phyloP scores from a whole-genome alignment of 352 stramenopile species.

The Pythium monospermum region DNA sequence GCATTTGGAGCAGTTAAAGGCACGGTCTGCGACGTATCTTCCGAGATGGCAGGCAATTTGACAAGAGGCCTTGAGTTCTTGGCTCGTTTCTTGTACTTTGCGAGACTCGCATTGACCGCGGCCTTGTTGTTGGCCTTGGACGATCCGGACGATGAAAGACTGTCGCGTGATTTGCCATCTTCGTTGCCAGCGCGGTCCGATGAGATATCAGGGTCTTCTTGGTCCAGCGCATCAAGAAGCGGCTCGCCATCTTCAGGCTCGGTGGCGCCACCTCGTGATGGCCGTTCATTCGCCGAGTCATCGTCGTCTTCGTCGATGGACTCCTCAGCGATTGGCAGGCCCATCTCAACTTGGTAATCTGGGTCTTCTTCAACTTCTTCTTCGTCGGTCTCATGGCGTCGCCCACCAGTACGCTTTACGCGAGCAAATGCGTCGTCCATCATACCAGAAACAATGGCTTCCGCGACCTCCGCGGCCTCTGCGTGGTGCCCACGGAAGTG shows the following conservation, averaged over 20 bases:
- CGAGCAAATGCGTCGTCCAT: too few relatives aligned
- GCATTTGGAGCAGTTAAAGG: conserved; percentile 70
- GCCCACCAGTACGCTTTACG: too few relatives aligned
- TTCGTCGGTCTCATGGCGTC: too few relatives aligned
- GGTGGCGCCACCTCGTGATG: conserved; percentile 11
- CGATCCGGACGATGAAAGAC: conserved; percentile 10
- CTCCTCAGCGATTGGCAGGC: conserved; percentile 6
- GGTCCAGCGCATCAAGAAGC: conserved; percentile 16
- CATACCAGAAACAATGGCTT: conserved; percentile 3
- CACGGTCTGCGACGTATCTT: conserved; percentile 65
- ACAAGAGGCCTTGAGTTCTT: conserved; percentile 56
- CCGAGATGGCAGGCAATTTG: conserved; percentile 60
- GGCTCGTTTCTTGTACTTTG: conserved; percentile 73
- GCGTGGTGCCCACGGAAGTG: too few relatives aligned
- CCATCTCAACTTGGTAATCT: conserved; percentile 6
- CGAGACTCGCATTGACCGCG: conserved; percentile 44
- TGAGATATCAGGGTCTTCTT: conserved; percentile 23
- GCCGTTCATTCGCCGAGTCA: conserved; percentile 9
- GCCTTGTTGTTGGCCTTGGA: conserved; percentile 20
- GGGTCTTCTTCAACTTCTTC: too few relatives aligned
- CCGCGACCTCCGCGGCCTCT: too few relatives aligned
- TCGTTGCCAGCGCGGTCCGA: conserved; percentile 39
- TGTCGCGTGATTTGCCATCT: conserved; percentile 16
- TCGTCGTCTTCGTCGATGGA: conserved; percentile 7
- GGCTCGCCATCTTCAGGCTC: conserved; percentile 17